Conservation (phyloP, 371 early-diverging fungal genomes). For the Zancudomyces culisetae region DNA sequence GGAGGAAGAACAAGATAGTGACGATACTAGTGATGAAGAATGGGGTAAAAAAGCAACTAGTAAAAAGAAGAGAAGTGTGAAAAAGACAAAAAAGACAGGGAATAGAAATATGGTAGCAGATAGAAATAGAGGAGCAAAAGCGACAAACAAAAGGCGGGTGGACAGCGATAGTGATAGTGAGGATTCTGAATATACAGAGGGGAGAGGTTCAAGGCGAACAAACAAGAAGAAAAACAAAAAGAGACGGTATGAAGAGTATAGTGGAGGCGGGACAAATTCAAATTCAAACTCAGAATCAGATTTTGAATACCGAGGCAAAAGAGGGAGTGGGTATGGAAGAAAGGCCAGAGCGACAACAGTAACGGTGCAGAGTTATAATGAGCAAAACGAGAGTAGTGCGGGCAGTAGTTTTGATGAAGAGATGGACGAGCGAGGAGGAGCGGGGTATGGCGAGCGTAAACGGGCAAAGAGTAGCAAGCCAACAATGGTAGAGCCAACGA, state of each 20-base stretch:
- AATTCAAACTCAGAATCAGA: background rate
- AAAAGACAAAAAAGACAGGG: background rate
- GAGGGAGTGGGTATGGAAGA: background rate
- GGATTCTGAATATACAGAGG: conserved; percentile 4
- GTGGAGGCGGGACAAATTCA: background rate
- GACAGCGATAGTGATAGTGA: background rate
- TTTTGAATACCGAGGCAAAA: no score
- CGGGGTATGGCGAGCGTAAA: no score
- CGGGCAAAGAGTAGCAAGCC: no score
- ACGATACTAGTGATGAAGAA: conserved; percentile 6
- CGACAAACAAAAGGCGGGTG: background rate
- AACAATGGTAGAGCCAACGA: conserved; percentile 10
- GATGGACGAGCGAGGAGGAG: conserved; percentile 7
- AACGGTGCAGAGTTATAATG: background rate
- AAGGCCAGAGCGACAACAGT: background rate
- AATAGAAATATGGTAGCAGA: background rate
- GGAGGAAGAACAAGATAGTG: background rate
- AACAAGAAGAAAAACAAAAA: background rate
- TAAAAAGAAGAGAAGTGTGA: background rate
- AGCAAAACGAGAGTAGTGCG: conserved; percentile 8
- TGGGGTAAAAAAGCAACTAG: conserved; percentile 2
- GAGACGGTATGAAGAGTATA: background rate
- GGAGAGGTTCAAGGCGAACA: background rate
- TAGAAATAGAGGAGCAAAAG: no score
- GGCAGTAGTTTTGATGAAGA: conserved; percentile 9